Base-by-base conservation (phyloP, 495 filamentous ascomycete species). In the Xylaria acuta region DNA sequence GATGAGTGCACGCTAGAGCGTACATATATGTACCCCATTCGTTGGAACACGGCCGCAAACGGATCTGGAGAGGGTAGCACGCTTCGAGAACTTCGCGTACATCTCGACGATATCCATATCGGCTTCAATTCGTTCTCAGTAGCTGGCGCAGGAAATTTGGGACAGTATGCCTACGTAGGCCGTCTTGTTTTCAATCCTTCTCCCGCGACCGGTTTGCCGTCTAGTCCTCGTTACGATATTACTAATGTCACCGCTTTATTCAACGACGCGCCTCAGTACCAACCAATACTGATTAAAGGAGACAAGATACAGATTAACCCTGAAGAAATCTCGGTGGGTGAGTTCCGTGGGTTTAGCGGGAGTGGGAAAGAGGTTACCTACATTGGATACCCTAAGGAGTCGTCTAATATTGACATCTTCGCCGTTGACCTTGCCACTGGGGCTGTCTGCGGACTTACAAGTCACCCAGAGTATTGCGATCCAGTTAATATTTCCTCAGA, bases 171-270 rank as follows among this genome's bases (percentile, higher is more conserved):
- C 30, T 59, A 59, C n/a, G 54, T 58, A 3, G 9, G 59, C 59
- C 36, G 59, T 40, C 59, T 25, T 12, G 58, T 62, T 40, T 22
- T 40, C 58, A 62, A 38, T 32, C 58, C 20, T 22, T 62, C 58
- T 22, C 58, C 3, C 36, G 11, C 36, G 12, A 25, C 59, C n/a
- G 59, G 34, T 25, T 41, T 41, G 11, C 36, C 36, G 25, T 40
- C 11, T 3, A 25, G 36, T 40, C n/a, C 59, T 41, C 32, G 0
- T 36, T 41, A 62, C 25, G 59, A 40, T 22, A 12, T 62, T 25
- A 40, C 36, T 22, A 11, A 41, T 27, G 36, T 25, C n/a, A 22
- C n/a, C n/a, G 36, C 36, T 41, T 40, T 62, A 5, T 62, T 22
- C 59, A 38, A 41, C 36, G 36, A 62, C 14, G 59, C 32, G n/a